These are phyloP conservation scores for Pseudozyma tsukubaensis DNA, from an alignment of 1,284 basidiomycete genomes.

Conservation along the genomic window DNA sequence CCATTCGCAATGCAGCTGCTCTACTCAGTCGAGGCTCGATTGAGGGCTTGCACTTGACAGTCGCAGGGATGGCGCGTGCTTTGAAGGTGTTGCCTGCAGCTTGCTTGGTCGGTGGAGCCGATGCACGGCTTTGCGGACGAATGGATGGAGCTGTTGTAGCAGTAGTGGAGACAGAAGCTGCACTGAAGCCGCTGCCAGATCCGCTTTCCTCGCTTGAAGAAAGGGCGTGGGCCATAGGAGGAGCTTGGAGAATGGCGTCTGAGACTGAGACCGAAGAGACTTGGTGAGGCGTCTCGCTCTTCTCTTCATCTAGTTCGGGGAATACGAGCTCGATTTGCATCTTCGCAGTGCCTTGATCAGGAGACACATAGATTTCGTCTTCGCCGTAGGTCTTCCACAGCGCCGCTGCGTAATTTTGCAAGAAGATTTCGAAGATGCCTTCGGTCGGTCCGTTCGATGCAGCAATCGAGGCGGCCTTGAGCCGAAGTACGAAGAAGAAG, in stretches of 20 bases:
- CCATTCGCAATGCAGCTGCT: slow-evolving; percentile 73
- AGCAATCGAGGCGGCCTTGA: no score
- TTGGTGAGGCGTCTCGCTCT: neutral
- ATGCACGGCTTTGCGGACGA: slow-evolving; percentile 13
- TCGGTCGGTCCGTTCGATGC: neutral
- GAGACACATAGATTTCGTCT: slow-evolving; percentile 49
- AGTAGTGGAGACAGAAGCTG: slow-evolving; percentile 5
- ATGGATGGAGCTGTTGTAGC: slow-evolving; percentile 4
- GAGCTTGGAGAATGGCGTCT: neutral
- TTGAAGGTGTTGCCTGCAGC: slow-evolving; percentile 5
- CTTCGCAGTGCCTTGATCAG: slow-evolving; percentile 19
- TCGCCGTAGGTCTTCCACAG: slow-evolving; percentile 31
- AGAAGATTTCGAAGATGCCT: slow-evolving; percentile 1
- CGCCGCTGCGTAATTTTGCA: neutral
- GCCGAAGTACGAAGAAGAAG: slow-evolving; percentile 45
- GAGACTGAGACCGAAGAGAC: neutral
- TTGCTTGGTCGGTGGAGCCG: neutral
- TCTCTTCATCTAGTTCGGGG: slow-evolving; percentile 18
- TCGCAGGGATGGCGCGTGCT: slow-evolving; percentile 20
- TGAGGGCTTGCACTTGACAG: slow-evolving; percentile 72
- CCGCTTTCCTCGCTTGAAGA: slow-evolving; percentile 18
- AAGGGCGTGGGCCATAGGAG: neutral
- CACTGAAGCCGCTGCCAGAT: slow-evolving; percentile 11
- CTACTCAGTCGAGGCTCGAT: slow-evolving; percentile 82
- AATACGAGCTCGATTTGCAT: slow-evolving; percentile 51